Percentiles rank a stretch among this genome's conserved stretches.
phyloP scores from a whole-genome alignment of 2,329 filamentous ascomycete species.

The Aulographum hederae region DNA sequence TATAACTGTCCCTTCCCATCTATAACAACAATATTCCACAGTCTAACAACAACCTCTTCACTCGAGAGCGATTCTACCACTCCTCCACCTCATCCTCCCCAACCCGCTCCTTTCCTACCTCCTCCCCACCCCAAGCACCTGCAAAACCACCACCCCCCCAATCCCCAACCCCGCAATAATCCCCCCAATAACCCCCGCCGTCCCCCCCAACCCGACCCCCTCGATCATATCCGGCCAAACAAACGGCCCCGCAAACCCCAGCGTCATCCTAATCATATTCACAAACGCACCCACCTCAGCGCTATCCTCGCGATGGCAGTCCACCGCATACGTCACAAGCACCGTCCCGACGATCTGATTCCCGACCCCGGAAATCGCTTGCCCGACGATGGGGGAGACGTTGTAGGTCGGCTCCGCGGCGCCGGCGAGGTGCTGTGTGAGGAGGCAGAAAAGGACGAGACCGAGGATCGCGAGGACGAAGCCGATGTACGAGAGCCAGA shows the following conservation, averaged over 20 bases:
- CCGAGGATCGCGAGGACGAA: slow-evolving; percentile 32
- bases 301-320: slow-evolving; percentile 34
- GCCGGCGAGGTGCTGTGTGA: slow-evolving; percentile 28
- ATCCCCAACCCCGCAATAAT: slow-evolving; percentile 1
- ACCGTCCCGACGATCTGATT: slow-evolving; percentile 46
- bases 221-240: slow-evolving; percentile 10
- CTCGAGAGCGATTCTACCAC: too few species aligned
- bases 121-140: too few species aligned
- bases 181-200: slow-evolving; percentile 1
- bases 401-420: slow-evolving; percentile 30
- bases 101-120: too few species aligned
- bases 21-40: too few species aligned
- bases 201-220: slow-evolving; percentile 1
- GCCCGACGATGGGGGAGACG: slow-evolving; percentile 36
- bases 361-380: slow-evolving; percentile 30
- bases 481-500: slow-evolving; percentile 39
- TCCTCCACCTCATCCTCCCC: too few species aligned
- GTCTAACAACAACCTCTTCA: too few species aligned
- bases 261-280: slow-evolving; percentile 34
- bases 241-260: slow-evolving; percentile 22
- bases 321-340: slow-evolving; percentile 40
- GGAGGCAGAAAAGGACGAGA: slow-evolving; percentile 34
- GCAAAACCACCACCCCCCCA: not conserved
- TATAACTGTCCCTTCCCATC: too few species aligned
- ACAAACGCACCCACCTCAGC: slow-evolving; percentile 40